Conservation (phyloP, 208 protist genomes). For the Leishmania braziliensis region DNA sequence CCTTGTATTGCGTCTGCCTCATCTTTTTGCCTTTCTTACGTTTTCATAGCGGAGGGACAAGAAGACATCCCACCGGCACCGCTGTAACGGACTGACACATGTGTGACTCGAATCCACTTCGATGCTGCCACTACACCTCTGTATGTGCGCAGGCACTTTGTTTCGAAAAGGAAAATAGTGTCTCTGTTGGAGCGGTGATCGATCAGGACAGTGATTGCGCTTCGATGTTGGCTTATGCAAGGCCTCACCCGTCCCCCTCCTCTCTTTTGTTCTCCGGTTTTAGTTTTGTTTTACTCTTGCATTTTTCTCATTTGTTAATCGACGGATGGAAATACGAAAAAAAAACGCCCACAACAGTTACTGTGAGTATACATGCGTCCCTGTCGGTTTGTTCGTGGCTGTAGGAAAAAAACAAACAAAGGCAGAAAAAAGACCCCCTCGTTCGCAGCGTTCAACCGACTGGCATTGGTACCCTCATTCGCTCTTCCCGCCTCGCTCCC, state of each 20-base stretch:
- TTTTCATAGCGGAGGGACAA: background rate
- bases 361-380: background rate
- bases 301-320: background rate
- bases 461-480: background rate
- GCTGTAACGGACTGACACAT: background rate
- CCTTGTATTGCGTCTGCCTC: background rate
- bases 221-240: background rate
- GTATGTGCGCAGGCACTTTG: background rate
- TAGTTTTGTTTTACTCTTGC: background rate
- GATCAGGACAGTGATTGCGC: background rate
- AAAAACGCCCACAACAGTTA: background rate
- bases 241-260: background rate
- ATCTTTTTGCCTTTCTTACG: background rate
- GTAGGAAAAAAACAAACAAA: background rate
- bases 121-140: background rate
- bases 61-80: background rate
- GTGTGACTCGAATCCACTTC: background rate
- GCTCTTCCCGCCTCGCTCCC: constrained; percentile 13
- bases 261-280: background rate
- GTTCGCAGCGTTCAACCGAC: background rate
- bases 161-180: too few relatives aligned
- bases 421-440: background rate
- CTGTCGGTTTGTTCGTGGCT: background rate
- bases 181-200: background rate
- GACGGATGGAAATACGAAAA: background rate